Conservation (phyloP, 2,329 filamentous ascomycete species). For the Scolecobasidium constrictum region DNA sequence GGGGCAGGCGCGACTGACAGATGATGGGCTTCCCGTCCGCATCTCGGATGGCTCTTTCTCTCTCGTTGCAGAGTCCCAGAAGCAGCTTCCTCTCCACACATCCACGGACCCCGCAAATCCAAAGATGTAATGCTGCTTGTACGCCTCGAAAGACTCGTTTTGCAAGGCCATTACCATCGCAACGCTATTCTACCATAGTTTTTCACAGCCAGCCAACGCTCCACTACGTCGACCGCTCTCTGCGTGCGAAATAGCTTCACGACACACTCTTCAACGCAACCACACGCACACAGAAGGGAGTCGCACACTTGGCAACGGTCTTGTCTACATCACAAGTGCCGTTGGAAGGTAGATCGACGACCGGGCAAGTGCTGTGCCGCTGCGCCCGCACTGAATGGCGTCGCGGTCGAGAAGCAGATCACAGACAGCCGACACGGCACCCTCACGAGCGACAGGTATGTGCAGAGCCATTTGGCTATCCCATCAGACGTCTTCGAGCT, state of each 20-base stretch:
- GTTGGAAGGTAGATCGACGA: not conserved
- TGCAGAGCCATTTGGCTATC: not conserved
- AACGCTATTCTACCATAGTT: not conserved
- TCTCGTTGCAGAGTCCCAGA: not conserved
- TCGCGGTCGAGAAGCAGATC: not conserved
- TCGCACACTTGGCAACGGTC: not conserved
- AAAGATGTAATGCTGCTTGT: not conserved
- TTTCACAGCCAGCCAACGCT: no score
- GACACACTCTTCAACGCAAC: no score
- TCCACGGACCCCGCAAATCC: not conserved
- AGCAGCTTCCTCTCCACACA: not conserved
- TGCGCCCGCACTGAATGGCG: not conserved
- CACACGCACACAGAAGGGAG: no score
- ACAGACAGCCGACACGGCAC: not conserved
- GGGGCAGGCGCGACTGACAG: no score
- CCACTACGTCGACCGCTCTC: no score
- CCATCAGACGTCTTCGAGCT: no score
- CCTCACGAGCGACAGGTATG: not conserved
- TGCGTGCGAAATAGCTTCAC: no score
- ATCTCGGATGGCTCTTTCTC: no score
- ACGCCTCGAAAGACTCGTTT: not conserved
- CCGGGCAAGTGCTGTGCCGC: not conserved
- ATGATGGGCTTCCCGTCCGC: no score
- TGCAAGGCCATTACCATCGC: not conserved
- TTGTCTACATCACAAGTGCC: not conserved